Base-by-base conservation (phyloP, 2,329 filamentous ascomycete species). In the Xylariaceae sp. region DNA sequence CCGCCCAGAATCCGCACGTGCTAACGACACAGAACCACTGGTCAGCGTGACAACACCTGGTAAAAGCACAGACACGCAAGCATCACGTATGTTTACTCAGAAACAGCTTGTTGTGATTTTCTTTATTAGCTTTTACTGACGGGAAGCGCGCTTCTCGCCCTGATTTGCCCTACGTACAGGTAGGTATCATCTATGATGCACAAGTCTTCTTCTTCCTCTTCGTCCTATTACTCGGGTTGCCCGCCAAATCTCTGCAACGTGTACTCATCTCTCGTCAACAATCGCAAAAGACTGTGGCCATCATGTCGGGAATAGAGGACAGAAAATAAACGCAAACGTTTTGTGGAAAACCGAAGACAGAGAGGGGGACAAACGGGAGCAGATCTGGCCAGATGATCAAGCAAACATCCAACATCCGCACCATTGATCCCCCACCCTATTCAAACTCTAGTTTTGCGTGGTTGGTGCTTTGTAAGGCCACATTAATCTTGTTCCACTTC, bases 251-350 rank as follows among this genome's bases (percentile, higher is more conserved):
- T 32, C 44, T 54, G 49, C 52, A 45, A 27, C 22, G 22, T 38
- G 36, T 52, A 35, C 32, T 54, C 49, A 42, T 52, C 43, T 52
- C 52, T 54, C 52, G 48, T 54, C 43, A 49, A 22, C 32, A 31
- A 40, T 51, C 48, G 33, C 47, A 41, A 44, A 27, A 32, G 39
- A 45, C 39, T n/a, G 22, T 32, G n/a, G 14, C 17, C 22, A 32
- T 38, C 17, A 15, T 51, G 36, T 30, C 32, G 15, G n/a, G 22
- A 27, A 27, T 36, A 44, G 32, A 15, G 22, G 22, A 27, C 4
- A 7, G 22, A 27, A 27, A 27, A 27, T 7, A 27, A 7, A 27
- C 4, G 22, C 22, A 27, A 47, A 44, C 43, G 45, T 47, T 22
- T 44, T 39, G 33, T 47, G 39, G 39, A 12, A 18, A 35, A 46